Base-by-base conservation (phyloP, 805 yeast genomes). In the Debaryomyces prosopidis region DNA sequence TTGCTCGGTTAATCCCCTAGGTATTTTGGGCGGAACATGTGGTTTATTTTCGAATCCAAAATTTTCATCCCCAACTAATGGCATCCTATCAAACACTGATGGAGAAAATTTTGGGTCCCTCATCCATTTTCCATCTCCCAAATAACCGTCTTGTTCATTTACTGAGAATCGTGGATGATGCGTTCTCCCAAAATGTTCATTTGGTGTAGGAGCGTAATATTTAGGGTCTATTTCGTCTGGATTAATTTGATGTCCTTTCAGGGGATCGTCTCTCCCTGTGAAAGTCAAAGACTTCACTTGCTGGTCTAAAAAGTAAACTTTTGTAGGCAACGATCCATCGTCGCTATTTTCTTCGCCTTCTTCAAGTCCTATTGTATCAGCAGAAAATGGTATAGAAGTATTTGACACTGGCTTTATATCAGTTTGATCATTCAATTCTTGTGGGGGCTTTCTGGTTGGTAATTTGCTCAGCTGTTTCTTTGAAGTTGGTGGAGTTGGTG, bases 201-300 rank as follows among this genome's bases (percentile, higher is more conserved):
- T 64, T 2, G 81, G 80, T 0, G 77, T 68, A 3, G 81, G 81
- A 0, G 81, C 80, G 48, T 73, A 65, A 48, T 60, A 69, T 40
- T 56, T 59, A 5, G 74, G 71, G 14, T 62, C 58, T 1, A 67
- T 52, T 46, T 71, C 73, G 48, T 66, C 60, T 9, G 55, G 60
- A 11, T 54, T 51, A 7, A 46, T 27, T 9, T 45, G 42, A 30
- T 59, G 62, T 39, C 55, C 48, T n/a, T 53, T 48, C 45, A 38
- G 40, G 27, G 39, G 35, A n/a, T 31, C 35, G 4, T 53, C 52
- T 3, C 49, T 35, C 3, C 55, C 51, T 3, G 55, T 46, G 36
- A 54, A 46, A 0, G 68, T 57, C 39, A 70, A 55, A 6, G 72
- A 59, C 46, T 61, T 56, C 16, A 68, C 68, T 32, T 57, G 69